Conservation (phyloP, 2,329 filamentous ascomycete species). For the Alternaria sp. region DNA sequence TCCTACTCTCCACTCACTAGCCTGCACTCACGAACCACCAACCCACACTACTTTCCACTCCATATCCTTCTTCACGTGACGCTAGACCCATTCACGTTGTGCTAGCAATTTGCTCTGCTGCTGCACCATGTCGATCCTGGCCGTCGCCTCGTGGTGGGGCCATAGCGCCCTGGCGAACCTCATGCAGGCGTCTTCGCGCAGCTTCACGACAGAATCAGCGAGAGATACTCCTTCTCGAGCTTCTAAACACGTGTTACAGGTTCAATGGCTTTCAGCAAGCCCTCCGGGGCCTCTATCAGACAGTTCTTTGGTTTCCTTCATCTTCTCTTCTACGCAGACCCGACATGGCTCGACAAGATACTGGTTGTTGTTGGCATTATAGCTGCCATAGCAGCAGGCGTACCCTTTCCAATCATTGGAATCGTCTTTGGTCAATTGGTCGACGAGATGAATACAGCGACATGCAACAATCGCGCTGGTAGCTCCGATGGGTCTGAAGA, state of each 20-base stretch:
- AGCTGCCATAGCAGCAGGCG: constrained; percentile 65
- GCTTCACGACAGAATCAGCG: constrained; percentile 31
- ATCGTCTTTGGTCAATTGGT: constrained; percentile 71
- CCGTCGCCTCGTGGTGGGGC: constrained; percentile 33
- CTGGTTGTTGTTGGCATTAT: constrained; percentile 51
- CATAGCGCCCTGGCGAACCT: constrained; percentile 29
- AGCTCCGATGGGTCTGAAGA: constrained; percentile 31
- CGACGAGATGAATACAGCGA: constrained; percentile 66
- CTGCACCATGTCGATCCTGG: constrained; percentile 38
- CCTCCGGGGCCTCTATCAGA: constrained; percentile 38
- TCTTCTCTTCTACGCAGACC: constrained; percentile 49
- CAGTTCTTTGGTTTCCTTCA: constrained; percentile 46
- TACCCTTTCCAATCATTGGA: constrained; percentile 70
- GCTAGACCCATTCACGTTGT: constrained; percentile 25
- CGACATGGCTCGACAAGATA: constrained; percentile 51
- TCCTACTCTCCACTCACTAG: constrained; percentile 5
- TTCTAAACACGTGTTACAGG: constrained; percentile 19
- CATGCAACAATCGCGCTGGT: constrained; percentile 55
- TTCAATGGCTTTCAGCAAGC: constrained; percentile 43
- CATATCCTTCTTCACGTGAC: constrained; percentile 30
- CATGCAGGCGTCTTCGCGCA: constrained; percentile 29
- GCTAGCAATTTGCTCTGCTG: constrained; percentile 16
- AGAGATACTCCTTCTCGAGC: constrained; percentile 24
- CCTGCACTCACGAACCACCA: constrained; percentile 20
- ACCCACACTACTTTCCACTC: constrained; percentile 19